Evolutionary conservation across 2,329 filamentous ascomycete genomes (phyloP), one percentile per base, ranked within the genome.

Genomic region (Stylonectria norvegica): DNA sequence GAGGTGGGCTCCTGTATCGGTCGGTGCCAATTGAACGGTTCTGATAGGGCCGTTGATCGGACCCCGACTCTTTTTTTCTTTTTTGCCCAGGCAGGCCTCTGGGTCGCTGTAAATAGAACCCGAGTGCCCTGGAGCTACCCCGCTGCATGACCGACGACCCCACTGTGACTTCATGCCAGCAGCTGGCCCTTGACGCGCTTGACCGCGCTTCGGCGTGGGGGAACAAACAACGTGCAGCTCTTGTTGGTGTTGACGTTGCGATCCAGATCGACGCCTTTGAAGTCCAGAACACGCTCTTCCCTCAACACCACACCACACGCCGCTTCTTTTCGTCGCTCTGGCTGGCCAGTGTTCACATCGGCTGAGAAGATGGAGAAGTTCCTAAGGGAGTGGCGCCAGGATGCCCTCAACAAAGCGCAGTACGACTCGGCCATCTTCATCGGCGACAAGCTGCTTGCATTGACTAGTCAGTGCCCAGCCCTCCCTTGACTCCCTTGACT

Each of bases 371-470:
- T 98, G 93, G 89, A 97, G 73, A 83, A 82, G 59, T 96, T 91
- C 67, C 77, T 98, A 60, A 85, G 90, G 62, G 85, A 87, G 60
- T 98, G 93, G 93, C 81, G 90, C 61, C 88, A 95, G 68, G 89
- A 96, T 72, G 90, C 91, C 61, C 74, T 95, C 59, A 91, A 95
- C 69, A 93, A 94, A 66, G 89, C 93, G 50, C 93, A 98, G 64
- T 90, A 96, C 65, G 91, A 97, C 52, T 88, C 91, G 22, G 93
- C 93, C 60, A 91, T 97, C 56, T 97, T 95, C 63, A 89, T 97
- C 50, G 93, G 89, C 49, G 93, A 98, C 75, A 98, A 98, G 72
- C 76, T 98, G 55, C 76, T 97, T 42, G 93, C 93, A 42, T 73
- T 98, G 59, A 97, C 91, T 25, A 88, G 91, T 96, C 67, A 52